Conservation (phyloP, 495 filamentous ascomycete species). For the Podospora pseudocomata region DNA sequence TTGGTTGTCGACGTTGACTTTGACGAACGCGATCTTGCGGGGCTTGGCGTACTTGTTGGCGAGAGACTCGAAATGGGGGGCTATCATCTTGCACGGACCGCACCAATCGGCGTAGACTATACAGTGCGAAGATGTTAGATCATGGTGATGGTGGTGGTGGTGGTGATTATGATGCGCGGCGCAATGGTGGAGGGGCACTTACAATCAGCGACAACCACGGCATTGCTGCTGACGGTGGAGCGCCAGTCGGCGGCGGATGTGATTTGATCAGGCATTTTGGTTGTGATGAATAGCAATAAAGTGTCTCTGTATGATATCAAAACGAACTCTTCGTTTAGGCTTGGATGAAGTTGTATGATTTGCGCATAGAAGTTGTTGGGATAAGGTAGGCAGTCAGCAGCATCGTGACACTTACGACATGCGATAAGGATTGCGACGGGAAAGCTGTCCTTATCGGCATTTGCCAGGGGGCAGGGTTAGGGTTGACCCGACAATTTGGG, state of each 20-base stretch:
- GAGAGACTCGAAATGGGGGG: slow-evolving; percentile 60
- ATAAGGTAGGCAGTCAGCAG: not conserved
- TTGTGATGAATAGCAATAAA: not conserved
- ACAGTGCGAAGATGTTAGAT: slow-evolving; percentile 9
- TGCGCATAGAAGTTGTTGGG: not conserved
- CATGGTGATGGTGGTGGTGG: not conserved
- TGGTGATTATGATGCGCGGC: not conserved
- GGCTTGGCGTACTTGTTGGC: slow-evolving; percentile 52
- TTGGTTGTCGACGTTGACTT: slow-evolving; percentile 59
- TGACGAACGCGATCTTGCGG: slow-evolving; percentile 55
- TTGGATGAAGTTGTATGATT: not conserved
- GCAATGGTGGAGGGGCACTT: slow-evolving; percentile 20
- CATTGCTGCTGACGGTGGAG: slow-evolving; percentile 38
- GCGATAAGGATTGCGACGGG: slow-evolving; percentile 5
- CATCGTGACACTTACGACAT: not conserved
- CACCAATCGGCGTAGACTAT: slow-evolving; percentile 67
- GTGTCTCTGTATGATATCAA: not conserved
- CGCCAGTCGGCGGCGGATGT: slow-evolving; percentile 43
- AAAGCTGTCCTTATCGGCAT: slow-evolving; percentile 32
- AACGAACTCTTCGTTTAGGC: not conserved
- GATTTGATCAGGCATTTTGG: slow-evolving; percentile 24
- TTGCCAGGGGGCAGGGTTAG: slow-evolving; percentile 4
- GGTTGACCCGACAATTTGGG: slow-evolving; percentile 7
- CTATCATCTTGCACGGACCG: slow-evolving; percentile 66
- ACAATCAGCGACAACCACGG: slow-evolving; percentile 49